These are phyloP conservation scores for Acanthamoeba culbertsoni DNA, from an alignment of 208 protist genomes.

Conservation along the genomic window DNA sequence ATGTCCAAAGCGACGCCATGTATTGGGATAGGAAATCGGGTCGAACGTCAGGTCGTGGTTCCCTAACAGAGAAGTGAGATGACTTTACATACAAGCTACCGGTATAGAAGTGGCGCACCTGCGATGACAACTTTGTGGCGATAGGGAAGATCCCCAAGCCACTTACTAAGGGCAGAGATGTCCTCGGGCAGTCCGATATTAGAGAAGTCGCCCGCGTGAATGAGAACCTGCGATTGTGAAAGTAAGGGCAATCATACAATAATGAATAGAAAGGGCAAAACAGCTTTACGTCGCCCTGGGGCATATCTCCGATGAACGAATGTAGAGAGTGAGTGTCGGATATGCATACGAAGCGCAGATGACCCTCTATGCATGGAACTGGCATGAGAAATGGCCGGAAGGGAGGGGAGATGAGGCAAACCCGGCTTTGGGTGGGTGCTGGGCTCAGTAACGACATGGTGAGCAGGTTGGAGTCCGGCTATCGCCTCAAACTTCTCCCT, in stretches of 20 bases:
- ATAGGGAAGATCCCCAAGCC: slow-evolving; percentile 33
- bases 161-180: slow-evolving; percentile 19
- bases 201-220: slow-evolving; percentile 71
- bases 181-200: slow-evolving; percentile 41
- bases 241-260: no score
- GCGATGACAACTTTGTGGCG: slow-evolving; percentile 73
- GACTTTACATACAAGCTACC: not conserved
- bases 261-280: not conserved
- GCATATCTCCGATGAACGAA: not conserved
- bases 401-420: not conserved
- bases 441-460: not conserved
- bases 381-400: not conserved
- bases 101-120: not conserved
- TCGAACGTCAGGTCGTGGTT: slow-evolving; percentile 72
- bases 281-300: slow-evolving; percentile 14
- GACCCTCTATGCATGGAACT: not conserved
- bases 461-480: not conserved
- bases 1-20: slow-evolving; percentile 35
- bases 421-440: not conserved
- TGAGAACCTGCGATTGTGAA: slow-evolving; percentile 63
- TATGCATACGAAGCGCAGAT: slow-evolving; percentile 61
- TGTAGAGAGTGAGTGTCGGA: slow-evolving; percentile 65
- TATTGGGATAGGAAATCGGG: not conserved
- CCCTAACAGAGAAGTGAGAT: not conserved
- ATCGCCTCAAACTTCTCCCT: not conserved